Base-by-base conservation (phyloP, 1,139 yeast species). In the Oligophagozyma castellii region DNA sequence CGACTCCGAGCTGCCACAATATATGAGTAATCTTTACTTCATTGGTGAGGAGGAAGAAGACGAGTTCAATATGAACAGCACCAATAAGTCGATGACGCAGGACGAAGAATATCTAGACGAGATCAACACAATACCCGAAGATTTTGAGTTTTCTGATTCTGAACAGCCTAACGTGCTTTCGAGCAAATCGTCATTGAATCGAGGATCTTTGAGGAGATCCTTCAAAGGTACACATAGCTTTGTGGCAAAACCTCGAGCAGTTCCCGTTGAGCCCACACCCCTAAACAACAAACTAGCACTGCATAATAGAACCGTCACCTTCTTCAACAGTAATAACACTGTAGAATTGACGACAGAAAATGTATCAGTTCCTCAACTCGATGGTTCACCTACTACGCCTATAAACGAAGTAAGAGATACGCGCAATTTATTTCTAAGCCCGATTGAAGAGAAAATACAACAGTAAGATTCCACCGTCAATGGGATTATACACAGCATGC, bases 111-210 rank as follows among this genome's bases (percentile, higher is more conserved):
- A 46, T 19, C 28, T 70, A 5, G 77, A 70, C 42, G 77, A 70
- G 47, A 59, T 68, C 15, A 70, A 73, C 40, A 62, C 54, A 26
- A 51, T 72, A 2, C 78, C 79, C 0, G 77, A 69, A 43, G 79
- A 72, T 39, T 71, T 53, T 41, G 73, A 70, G 29, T 70, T 68
- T 41, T 65, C 63, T 7, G 61, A 58, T 8, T 49, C 53, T 13
- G 51, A 51, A 13, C 44, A 46, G 24, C 8, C 7, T 7, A n/a
- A n/a, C n/a, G n/a, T n/a, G n/a, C 20, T 18, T 18, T 10, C 7
- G 7, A 7, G 10, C 10, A 10, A 7, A 18, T 44, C 42, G 24
- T 23, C 22, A 20, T 24, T 16, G n/a, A 14, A 20, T 5, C 8
- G 16, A 26, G 16, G 26, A 11, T 22, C 34, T 3, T 39, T 31